Evolutionary conservation across 1,284 basidiomycete genomes (phyloP), one percentile per base, ranked within the genome.

Genomic region (Irpex sp.): DNA sequence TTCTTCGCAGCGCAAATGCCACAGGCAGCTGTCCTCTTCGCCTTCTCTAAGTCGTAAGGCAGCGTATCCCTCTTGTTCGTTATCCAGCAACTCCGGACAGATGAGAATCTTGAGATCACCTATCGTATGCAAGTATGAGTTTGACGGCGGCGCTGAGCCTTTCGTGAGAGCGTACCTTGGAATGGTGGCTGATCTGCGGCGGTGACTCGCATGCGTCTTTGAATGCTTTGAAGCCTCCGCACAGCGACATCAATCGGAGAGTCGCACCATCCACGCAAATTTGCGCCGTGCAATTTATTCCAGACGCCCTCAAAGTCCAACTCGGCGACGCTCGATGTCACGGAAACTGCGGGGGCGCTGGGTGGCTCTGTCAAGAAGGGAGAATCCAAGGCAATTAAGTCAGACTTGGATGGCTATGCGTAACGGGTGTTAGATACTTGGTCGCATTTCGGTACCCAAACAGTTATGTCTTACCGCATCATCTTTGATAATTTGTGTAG

Each of bases 21-120:
- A 92, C 49, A 92, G 72, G 69, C 88, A 90, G 43, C 86, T 83
- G 35, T 87, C 87, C 53, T 90, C 90, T 5, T 88, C 86, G 21
- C 82, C 83, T 66, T 84, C 84, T 57, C 80, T 82, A 55, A 92
- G 73, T 47, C 88, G 81, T 33, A 91, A 71, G 8, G 81, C 72
- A 2, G 79, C 83, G 43, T 67, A 39, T 33, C 68, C 64, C 55
- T 65, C 59, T 61, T 69, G 59, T 26, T 61, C 67, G 46, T 67
- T 36, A 55, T 60, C 26, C 4, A 15, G 33, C 8, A 5, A 62
- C 64, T 62, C 61, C 8, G 70, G 59, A 5, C 63, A 70, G 33
- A 90, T 75, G 37, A 84, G 68, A 6, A 90, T 77, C 72, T 90
- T 90, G 63, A 87, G 72, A 51, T 90, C 87, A 50, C 87, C 88